Evolutionary conservation across 768 basidiomycete genomes (phyloP), one percentile per base, ranked within the genome.

Genomic region (Suillus luteus): DNA sequence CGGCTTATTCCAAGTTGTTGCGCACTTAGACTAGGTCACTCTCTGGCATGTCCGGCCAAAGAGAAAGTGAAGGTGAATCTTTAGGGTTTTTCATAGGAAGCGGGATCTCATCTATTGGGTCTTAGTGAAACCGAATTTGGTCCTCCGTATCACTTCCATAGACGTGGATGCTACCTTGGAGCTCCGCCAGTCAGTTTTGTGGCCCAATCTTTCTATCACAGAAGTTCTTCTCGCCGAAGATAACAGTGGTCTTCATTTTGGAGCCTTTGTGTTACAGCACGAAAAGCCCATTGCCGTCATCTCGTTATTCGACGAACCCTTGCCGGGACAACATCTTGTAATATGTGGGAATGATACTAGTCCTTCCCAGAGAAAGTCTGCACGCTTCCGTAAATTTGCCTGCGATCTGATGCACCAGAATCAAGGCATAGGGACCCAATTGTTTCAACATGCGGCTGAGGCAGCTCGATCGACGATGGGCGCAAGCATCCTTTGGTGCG

Each of bases 371-470:
- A 31, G 33, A 57, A 62, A 61, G 60, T 59, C 72, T 17, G 79
- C 80, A 24, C 81, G 85, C 35, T 87, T 88, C 75, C 78, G 85
- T 65, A 88, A 88, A 69, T 89, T 88, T 69, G 83, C 86, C 19
- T 88, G 84, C 73, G 77, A 81, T 52, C 76, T 79, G 38, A 66
- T 71, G n/a, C 78, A 80, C 69, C 86, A 86, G 73, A 78, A 82
- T 24, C 79, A 69, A 65, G 86, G 86, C 31, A 77, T 89, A 64
- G 86, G 84, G 40, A 81, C 83, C 31, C 73, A 69, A 57, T 77
- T 87, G 51, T 74, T 90, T 44, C 65, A 71, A 55, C 72, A 81
- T 67, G 76, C 73, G 19, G 77, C 81, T 59, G 72, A 72, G 31
- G 70, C 79, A 37, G 81, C 80, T 24, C 73, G 71, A 66, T 72